Evolutionary conservation across 331 rosid species (phyloP).

Genomic region (Phaseolus coccineus): DNA sequence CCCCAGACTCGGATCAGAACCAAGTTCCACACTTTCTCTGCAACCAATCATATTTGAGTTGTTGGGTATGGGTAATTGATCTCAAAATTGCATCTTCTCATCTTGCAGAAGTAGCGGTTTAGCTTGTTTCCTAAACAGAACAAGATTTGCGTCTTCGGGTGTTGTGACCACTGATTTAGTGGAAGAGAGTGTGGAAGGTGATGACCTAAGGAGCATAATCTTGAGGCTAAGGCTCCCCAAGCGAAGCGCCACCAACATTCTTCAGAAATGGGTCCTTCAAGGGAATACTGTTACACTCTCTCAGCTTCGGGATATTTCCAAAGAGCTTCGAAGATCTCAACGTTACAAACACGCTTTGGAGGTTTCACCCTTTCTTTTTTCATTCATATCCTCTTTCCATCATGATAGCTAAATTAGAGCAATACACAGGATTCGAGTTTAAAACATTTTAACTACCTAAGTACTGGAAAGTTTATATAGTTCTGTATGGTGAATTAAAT

Average conservation of each 20-base stretch:
- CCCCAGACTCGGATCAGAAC: not conserved
- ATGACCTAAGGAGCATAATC: constrained; percentile 78
- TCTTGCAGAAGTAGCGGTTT: constrained; percentile 47
- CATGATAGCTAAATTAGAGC: constrained; percentile 17
- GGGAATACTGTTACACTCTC: constrained; percentile 70
- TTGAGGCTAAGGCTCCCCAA: constrained; percentile 82
- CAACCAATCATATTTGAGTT: constrained; percentile 15
- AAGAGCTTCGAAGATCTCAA: constrained; percentile 77
- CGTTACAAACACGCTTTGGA: constrained; percentile 95
- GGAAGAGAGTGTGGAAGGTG: constrained; percentile 54
- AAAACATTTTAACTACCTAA: not conserved
- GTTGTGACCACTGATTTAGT: constrained; percentile 53
- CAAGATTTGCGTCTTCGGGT: constrained; percentile 56
- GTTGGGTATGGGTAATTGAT: not conserved
- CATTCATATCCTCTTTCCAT: constrained; percentile 5
- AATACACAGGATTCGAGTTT: not conserved
- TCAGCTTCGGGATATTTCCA: constrained; percentile 78
- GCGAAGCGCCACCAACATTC: constrained; percentile 79
- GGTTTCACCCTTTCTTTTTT: constrained; percentile 53
- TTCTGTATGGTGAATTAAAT: constrained; percentile 14
- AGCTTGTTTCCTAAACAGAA: constrained; percentile 33
- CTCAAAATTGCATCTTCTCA: constrained; percentile 24
- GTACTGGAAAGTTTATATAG: not conserved
- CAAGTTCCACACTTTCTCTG: constrained; percentile 24
- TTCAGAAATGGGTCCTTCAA: constrained; percentile 78